These are phyloP conservation scores for Gentiana macrophylla DNA, from an alignment of 257 asterid species.

Conservation along the genomic window DNA sequence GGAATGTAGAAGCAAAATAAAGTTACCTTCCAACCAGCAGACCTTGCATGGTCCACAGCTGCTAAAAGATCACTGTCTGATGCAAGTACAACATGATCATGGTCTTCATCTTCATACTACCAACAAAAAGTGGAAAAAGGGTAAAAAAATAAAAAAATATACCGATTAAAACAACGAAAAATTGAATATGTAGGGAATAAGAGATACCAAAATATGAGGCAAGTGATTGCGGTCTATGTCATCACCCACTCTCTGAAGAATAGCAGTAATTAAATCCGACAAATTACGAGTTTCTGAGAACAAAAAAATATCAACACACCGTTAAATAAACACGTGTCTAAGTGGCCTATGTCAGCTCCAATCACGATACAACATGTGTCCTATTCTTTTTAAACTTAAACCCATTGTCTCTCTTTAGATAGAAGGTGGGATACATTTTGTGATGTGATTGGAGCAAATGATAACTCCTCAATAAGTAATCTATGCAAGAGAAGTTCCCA, in stretches of 20 bases:
- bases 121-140: slow-evolving; percentile 1
- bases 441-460: no score
- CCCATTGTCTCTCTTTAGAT: no score
- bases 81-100: slow-evolving; percentile 76
- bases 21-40: slow-evolving; percentile 89
- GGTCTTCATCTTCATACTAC: slow-evolving; percentile 95
- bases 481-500: no score
- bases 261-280: slow-evolving; percentile 67
- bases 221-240: slow-evolving; percentile 81
- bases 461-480: no score
- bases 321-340: neutral
- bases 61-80: slow-evolving; percentile 87
- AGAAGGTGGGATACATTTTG: no score
- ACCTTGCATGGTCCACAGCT: slow-evolving; percentile 83
- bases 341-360: no score
- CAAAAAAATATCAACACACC: neutral
- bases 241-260: slow-evolving; percentile 84
- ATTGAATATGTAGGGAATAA: no score
- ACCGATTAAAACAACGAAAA: no score
- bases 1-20: neutral
- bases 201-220: slow-evolving; percentile 78
- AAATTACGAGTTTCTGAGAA: slow-evolving; percentile 51
- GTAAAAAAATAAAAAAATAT: no score
- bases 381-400: no score
- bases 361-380: no score